Conservation (phyloP, 768 basidiomycete genomes). For the Antrodiella citrinella region DNA sequence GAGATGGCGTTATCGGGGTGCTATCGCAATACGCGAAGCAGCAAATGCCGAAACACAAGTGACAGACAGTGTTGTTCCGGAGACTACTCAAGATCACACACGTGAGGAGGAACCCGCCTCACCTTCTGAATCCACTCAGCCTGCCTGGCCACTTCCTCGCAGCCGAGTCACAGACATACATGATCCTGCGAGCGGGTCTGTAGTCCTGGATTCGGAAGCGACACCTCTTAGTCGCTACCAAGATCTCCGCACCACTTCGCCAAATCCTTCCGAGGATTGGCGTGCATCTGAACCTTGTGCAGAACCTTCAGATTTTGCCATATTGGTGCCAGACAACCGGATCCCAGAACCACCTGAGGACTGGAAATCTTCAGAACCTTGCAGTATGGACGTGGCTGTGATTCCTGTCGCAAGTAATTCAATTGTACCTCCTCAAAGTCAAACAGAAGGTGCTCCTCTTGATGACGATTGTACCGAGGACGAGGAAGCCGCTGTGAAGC, state of each 20-base stretch:
- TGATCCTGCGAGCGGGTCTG: conserved; percentile 6
- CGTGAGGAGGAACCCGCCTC: neutral
- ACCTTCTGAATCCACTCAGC: conserved; percentile 1
- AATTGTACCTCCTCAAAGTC: neutral
- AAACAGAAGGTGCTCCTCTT: neutral
- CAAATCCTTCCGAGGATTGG: neutral
- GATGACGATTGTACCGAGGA: no score
- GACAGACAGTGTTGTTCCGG: conserved; percentile 8
- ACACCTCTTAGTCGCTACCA: conserved; percentile 20
- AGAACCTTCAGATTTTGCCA: neutral
- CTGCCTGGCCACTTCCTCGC: neutral
- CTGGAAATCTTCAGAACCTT: neutral
- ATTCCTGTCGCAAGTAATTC: neutral
- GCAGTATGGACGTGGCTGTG: neutral
- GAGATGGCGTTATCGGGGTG: conserved; percentile 9
- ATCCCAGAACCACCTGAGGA: neutral
- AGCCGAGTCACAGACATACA: conserved; percentile 7
- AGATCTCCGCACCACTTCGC: neutral
- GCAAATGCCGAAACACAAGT: conserved; percentile 17
- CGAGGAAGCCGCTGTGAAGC: conserved; percentile 15
- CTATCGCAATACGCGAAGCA: neutral
- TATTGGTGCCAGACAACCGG: neutral
- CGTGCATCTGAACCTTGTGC: neutral
- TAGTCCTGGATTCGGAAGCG: conserved; percentile 63
- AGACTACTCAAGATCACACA: conserved; percentile 5